These are phyloP conservation scores for Rhodotorula glutinis DNA, from an alignment of 1,284 basidiomycete species.

Conservation along the genomic window DNA sequence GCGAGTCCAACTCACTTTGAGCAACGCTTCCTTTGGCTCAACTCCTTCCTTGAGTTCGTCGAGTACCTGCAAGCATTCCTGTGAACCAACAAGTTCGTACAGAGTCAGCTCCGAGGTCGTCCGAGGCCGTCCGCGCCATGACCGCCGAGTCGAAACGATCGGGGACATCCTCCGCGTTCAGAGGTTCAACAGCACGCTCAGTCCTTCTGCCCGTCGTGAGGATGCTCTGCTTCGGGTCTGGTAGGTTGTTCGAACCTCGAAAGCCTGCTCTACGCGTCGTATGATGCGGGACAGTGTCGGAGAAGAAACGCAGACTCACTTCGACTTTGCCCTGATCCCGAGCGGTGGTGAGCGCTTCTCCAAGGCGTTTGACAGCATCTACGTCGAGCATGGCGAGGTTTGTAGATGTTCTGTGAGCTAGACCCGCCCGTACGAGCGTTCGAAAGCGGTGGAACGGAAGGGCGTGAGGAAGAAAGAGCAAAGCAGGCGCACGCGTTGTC, in stretches of 20 bases:
- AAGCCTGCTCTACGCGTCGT: too few relatives aligned
- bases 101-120: background rate
- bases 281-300: background rate
- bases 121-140: background rate
- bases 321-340: background rate
- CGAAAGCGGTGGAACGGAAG: too few relatives aligned
- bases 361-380: background rate
- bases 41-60: constrained; percentile 70
- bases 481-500: too few relatives aligned
- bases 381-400: background rate
- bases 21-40: constrained; percentile 74
- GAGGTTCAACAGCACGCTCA: background rate
- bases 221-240: too few relatives aligned
- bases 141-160: background rate
- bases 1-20: constrained; percentile 65
- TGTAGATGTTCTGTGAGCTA: too few relatives aligned
- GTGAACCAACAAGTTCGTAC: background rate
- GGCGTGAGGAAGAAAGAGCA: too few relatives aligned
- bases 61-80: constrained; percentile 72
- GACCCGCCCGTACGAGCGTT: too few relatives aligned
- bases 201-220: background rate
- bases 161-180: background rate
- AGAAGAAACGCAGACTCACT: background rate
- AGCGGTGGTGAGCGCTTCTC: background rate
- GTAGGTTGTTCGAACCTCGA: too few relatives aligned